Conservation (phyloP, 345 rosid genomes). For the Nasturtium officinale region DNA sequence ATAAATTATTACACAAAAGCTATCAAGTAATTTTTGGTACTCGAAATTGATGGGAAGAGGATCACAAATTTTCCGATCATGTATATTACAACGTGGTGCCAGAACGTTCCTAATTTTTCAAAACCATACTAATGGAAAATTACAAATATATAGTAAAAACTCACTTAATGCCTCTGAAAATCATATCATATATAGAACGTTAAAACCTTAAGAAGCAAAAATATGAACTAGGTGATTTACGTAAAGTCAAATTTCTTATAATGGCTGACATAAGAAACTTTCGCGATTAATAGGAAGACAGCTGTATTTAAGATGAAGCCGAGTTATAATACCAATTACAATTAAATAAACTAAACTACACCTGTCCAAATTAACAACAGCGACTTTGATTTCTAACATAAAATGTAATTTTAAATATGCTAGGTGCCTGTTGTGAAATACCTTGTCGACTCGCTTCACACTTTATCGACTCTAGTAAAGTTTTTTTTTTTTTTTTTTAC, state of each 20-base stretch:
- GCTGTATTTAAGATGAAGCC: conserved; percentile 37
- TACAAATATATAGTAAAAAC: not conserved
- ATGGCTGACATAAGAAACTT: conserved; percentile 36
- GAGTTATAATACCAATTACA: conserved; percentile 27
- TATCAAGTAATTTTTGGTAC: conserved; percentile 22
- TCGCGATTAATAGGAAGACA: conserved; percentile 26
- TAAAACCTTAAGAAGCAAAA: conserved; percentile 1
- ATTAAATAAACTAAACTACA: conserved; percentile 15
- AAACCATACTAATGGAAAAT: conserved; percentile 25
- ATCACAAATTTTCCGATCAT: conserved; percentile 32
- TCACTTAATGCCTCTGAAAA: conserved; percentile 10
- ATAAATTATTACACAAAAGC: conserved; percentile 18
- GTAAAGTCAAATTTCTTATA: conserved; percentile 38
- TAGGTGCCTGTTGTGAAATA: conserved; percentile 34
- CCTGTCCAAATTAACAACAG: conserved; percentile 21
- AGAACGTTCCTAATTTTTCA: conserved; percentile 26
- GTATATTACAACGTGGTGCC: conserved; percentile 35
- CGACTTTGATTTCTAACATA: conserved; percentile 21
- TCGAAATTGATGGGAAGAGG: conserved; percentile 2
- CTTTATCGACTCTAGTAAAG: not conserved
- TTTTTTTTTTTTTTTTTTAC: not conserved
- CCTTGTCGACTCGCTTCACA: conserved; percentile 40
- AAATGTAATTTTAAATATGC: not conserved
- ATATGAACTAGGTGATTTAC: conserved; percentile 7
- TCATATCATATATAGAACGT: conserved; percentile 7